These are phyloP conservation scores for Epichloe sp. DNA, from an alignment of 2,329 filamentous ascomycete genomes.

Conservation along the genomic window DNA sequence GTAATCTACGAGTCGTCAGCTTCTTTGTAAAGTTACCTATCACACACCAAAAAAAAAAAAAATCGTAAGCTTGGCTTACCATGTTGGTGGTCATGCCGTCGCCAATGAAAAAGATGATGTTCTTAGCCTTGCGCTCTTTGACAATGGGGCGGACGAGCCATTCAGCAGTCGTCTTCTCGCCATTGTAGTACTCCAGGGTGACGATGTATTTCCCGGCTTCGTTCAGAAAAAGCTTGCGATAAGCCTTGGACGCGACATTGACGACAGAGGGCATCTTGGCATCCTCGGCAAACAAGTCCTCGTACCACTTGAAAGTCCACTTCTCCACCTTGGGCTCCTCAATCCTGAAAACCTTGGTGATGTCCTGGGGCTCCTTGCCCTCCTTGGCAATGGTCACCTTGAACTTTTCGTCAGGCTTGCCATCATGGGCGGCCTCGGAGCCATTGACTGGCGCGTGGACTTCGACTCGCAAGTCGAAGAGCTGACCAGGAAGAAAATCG, in stretches of 20 bases:
- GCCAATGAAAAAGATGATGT: constrained; percentile 75
- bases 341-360: constrained; percentile 55
- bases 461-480: constrained; percentile 73
- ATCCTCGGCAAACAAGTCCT: constrained; percentile 69
- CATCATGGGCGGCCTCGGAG: constrained; percentile 58
- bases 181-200: constrained; percentile 61
- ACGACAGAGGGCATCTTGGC: constrained; percentile 56
- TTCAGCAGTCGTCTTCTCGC: constrained; percentile 56
- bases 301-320: constrained; percentile 77
- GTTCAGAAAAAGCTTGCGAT: constrained; percentile 60
- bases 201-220: constrained; percentile 71
- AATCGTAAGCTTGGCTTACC: constrained; percentile 20
- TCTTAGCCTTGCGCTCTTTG: constrained; percentile 64
- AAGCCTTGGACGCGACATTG: constrained; percentile 68
- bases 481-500: constrained; percentile 73
- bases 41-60: background rate
- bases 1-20: constrained; percentile 36
- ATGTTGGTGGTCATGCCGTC: constrained; percentile 63
- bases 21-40: too few species aligned
- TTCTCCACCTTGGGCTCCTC: constrained; percentile 60
- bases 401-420: constrained; percentile 61
- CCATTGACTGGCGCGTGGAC: constrained; percentile 73
- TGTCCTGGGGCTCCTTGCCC: constrained; percentile 36
- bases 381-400: constrained; percentile 60
- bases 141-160: constrained; percentile 65